Conservation (phyloP, 1,139 yeast species). For the Sugiyamaella novakii region DNA sequence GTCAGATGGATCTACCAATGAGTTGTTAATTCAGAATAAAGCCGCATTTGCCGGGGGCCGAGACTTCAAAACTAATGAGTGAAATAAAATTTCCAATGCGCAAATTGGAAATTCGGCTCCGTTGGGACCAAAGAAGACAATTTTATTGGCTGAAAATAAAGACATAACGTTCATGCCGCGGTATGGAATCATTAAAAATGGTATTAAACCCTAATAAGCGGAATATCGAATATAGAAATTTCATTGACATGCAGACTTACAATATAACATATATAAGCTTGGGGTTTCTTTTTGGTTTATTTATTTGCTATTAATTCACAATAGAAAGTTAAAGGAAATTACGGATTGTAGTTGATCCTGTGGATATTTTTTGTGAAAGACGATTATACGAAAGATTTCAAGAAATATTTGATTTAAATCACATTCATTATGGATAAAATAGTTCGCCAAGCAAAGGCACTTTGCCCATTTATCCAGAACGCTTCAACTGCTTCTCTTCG, state of each 20-base stretch:
- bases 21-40: too few species aligned
- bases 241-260: not conserved
- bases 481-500: conserved; percentile 62
- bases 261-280: not conserved
- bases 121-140: too few species aligned
- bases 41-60: too few species aligned
- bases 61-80: too few species aligned
- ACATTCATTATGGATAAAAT: conserved; percentile 67
- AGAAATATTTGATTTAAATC: not conserved
- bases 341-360: too few species aligned
- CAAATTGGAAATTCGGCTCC: too few species aligned
- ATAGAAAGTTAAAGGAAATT: not conserved
- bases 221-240: conserved; percentile 6
- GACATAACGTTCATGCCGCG: too few species aligned
- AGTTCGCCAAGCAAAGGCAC: conserved; percentile 72
- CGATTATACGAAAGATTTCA: not conserved
- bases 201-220: conserved; percentile 1
- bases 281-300: not conserved
- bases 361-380: not conserved
- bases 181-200: not conserved
- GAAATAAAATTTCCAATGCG: too few species aligned
- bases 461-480: conserved; percentile 80
- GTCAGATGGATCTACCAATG: too few species aligned
- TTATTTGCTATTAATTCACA: not conserved
- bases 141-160: too few species aligned